Percentiles rank a stretch among this genome's conserved stretches.
These are phyloP conservation scores for Fusarium ramigenum DNA, from an alignment of 2,329 filamentous ascomycete genomes.

Conservation along the genomic window DNA sequence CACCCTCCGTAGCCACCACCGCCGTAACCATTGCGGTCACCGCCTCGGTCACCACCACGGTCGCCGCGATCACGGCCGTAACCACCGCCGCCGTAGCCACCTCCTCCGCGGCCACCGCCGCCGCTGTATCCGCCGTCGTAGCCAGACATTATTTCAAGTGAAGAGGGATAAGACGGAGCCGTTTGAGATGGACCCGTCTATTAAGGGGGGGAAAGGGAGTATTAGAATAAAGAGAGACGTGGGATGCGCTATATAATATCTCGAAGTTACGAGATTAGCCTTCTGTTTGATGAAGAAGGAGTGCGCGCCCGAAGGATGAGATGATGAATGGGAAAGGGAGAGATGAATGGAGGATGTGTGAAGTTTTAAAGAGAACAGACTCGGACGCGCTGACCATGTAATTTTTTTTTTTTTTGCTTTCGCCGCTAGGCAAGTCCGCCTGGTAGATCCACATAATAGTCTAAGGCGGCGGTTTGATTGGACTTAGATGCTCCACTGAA, in stretches of 20 bases:
- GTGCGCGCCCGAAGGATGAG: conserved; percentile 43
- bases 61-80: conserved; percentile 55
- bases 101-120: conserved; percentile 45
- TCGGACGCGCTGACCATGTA: conserved; percentile 32
- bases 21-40: conserved; percentile 52
- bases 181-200: conserved; percentile 20
- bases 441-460: background rate
- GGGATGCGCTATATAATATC: conserved; percentile 29
- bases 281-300: conserved; percentile 42
- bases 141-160: conserved; percentile 55
- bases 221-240: conserved; percentile 34
- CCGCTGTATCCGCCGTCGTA: conserved; percentile 46
- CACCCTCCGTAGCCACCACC: conserved; percentile 51
- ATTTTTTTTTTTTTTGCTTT: conserved; percentile 42
- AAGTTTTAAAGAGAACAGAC: conserved; percentile 40
- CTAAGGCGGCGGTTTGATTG: background rate
- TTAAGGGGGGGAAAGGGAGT: conserved; percentile 12
- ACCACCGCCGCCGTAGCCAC: conserved; percentile 48
- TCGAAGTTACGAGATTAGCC: conserved; percentile 33
- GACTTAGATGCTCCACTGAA: background rate
- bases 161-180: conserved; percentile 25
- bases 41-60: conserved; percentile 60
- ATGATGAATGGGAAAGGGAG: conserved; percentile 37
- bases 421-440: conserved; percentile 43
- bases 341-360: conserved; percentile 38